Percentiles rank a stretch among this genome's conserved stretches.
Conservation (phyloP, 192 early-diverging fungal genomes). For the Phlyctochytrium arcticum region DNA sequence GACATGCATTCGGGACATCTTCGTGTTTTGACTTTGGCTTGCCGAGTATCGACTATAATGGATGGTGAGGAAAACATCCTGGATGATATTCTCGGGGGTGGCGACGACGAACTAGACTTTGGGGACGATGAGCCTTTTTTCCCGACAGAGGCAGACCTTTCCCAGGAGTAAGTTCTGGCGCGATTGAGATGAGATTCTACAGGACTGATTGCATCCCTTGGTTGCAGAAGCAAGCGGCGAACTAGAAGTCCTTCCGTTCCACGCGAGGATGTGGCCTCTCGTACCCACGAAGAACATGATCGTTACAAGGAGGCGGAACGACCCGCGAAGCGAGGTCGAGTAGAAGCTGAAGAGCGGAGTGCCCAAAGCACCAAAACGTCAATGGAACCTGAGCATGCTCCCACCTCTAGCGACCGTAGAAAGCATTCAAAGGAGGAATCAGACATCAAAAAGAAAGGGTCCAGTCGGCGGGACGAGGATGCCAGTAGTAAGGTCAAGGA, state of each 20-base stretch:
- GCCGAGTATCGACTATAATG: neutral
- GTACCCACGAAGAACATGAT: too few relatives aligned
- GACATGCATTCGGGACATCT: too few relatives aligned
- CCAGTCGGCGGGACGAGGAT: too few relatives aligned
- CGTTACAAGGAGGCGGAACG: too few relatives aligned
- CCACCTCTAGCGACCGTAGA: too few relatives aligned
- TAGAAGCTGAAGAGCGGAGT: too few relatives aligned
- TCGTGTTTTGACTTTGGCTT: neutral
- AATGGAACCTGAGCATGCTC: too few relatives aligned
- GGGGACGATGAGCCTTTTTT: neutral
- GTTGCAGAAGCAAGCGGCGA: neutral
- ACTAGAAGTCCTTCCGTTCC: neutral
- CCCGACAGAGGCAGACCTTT: neutral
- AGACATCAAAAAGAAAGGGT: too few relatives aligned
- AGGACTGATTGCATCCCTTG: neutral
- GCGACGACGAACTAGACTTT: conserved; percentile 25
- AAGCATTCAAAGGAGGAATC: too few relatives aligned
- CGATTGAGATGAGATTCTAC: neutral
- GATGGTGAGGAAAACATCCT: conserved; percentile 3
- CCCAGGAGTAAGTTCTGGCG: neutral
- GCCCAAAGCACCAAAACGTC: too few relatives aligned
- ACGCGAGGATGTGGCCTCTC: neutral
- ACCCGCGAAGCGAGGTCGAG: too few relatives aligned
- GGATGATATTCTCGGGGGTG: conserved; percentile 12
- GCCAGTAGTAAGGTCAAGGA: too few relatives aligned